Base-by-base conservation (phyloP, 73 alveolate species). In the Paramecium primaurelia region DNA sequence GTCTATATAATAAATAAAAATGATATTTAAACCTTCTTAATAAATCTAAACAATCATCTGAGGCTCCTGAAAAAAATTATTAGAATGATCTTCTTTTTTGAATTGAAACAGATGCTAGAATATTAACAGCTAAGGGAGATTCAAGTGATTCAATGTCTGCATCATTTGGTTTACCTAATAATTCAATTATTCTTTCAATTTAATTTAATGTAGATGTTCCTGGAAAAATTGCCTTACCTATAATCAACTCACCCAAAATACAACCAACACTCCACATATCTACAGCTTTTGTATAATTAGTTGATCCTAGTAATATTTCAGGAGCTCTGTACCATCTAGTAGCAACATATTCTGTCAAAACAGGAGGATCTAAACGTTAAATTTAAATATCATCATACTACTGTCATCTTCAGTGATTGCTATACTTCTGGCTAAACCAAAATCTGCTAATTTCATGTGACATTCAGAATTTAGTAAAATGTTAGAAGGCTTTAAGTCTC, bases 261-360 rank as follows among this genome's bases (percentile, higher is more conserved):
- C 99, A 98, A 10, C 99, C 99, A 32, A 98, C 95, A 49, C 98
- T 93, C 99, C 99, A 98, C 99, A 98, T 98, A 77, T 98, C 99
- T 47, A 97, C 99, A 10, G 97, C 99, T 93, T 95, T 92, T 12
- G 99, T 95, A 92, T 97, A 97, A 88, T 93, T 92, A 30, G 98
- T 97, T 44, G 98, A 93, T 6, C 99, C 98, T 6, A 97, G 86
- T 51, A 97, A 93, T 10, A 97, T 96, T 71, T 97, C 99, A 1
- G 99, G 99, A 2, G 99, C 99, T 59, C 99, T 92, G 86, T 97
- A 97, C 99, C 99, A 97, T 90, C 99, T 97, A 8, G 99, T 97
- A 25, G 99, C 99, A 40, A 97, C 99, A 77, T 97, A 97, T 93
- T 97, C 99, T 6, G 99, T 97, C 86, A 96, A 93, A 49, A 97